These are phyloP conservation scores for Plasmodium relictum DNA, from an alignment of 169 alveolate genomes.

Conservation along the genomic window DNA sequence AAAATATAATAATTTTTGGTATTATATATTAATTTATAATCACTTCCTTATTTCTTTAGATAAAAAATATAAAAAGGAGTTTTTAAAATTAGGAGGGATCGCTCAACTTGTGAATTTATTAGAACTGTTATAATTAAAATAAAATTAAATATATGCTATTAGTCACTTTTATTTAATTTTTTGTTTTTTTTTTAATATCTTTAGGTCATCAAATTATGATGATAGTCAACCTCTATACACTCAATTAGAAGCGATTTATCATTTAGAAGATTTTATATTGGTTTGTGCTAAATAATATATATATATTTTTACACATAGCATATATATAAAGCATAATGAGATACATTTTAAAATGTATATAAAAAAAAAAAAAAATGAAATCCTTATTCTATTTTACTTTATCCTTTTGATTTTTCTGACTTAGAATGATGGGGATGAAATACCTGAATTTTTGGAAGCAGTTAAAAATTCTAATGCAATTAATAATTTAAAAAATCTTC, in stretches of 20 bases:
- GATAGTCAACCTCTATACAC: conserved; percentile 88
- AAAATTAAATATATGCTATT: not conserved
- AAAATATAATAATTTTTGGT: too few relatives aligned
- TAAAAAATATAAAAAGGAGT: conserved; percentile 89
- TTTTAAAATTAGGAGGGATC: conserved; percentile 90
- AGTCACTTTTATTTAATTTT: not conserved
- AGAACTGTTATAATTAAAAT: conserved; percentile 68
- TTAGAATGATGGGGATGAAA: conserved; percentile 84
- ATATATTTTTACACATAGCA: not conserved
- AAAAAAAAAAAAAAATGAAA: not conserved
- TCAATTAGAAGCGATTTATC: conserved; percentile 92
- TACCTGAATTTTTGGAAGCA: conserved; percentile 85
- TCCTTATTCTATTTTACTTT: not conserved
- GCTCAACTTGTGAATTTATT: conserved; percentile 84
- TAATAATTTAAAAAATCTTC: conserved; percentile 80
- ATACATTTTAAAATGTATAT: not conserved
- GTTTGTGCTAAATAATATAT: conserved; percentile 44
- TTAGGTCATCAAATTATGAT: conserved; percentile 80
- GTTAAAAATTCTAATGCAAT: conserved; percentile 86
- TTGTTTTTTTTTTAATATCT: conserved; percentile 1
- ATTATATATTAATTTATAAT: too few relatives aligned
- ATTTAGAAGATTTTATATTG: conserved; percentile 90
- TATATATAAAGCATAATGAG: not conserved
- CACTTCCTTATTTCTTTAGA: conserved; percentile 60
- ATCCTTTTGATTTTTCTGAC: not conserved